phyloP scores from a whole-genome alignment of 1,284 basidiomycete species.

The Tilletia caries region DNA sequence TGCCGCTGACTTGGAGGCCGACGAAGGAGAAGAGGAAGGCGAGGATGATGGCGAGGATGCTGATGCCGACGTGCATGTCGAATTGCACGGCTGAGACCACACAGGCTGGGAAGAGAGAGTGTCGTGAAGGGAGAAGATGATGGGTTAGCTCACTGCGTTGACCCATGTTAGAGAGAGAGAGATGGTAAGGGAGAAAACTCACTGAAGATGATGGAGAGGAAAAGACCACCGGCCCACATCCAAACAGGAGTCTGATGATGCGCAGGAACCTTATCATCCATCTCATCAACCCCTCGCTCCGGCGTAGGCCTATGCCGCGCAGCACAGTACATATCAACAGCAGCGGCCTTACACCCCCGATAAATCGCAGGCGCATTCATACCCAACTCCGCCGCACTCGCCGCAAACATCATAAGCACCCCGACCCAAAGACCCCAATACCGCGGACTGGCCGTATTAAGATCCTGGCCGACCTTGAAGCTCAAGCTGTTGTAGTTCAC shows the following conservation, averaged over 20 bases:
- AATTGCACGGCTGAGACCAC: conserved; percentile 56
- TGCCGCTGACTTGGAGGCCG: conserved; percentile 59
- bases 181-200: not conserved
- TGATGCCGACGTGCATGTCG: conserved; percentile 48
- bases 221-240: conserved; percentile 63
- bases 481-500: conserved; percentile 56
- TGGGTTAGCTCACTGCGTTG: too few relatives aligned
- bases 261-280: conserved; percentile 33
- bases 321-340: conserved; percentile 25
- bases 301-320: conserved; percentile 1
- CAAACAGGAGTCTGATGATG: conserved; percentile 62
- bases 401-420: conserved; percentile 57
- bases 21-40: conserved; percentile 70
- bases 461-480: conserved; percentile 15
- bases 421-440: conserved; percentile 72
- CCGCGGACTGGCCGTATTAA: conserved; percentile 61
- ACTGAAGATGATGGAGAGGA: conserved; percentile 60
- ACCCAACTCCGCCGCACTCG: conserved; percentile 51
- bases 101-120: conserved; percentile 42
- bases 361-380: conserved; percentile 49
- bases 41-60: conserved; percentile 57
- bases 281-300: conserved; percentile 25
- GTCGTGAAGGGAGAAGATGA: not conserved
- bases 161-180: not conserved
- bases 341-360: conserved; percentile 39